Evolutionary conservation across 2,329 filamentous ascomycete species (phyloP), one percentile per base, ranked within the genome.

Genomic region (Thermomyces lanuginosus): DNA sequence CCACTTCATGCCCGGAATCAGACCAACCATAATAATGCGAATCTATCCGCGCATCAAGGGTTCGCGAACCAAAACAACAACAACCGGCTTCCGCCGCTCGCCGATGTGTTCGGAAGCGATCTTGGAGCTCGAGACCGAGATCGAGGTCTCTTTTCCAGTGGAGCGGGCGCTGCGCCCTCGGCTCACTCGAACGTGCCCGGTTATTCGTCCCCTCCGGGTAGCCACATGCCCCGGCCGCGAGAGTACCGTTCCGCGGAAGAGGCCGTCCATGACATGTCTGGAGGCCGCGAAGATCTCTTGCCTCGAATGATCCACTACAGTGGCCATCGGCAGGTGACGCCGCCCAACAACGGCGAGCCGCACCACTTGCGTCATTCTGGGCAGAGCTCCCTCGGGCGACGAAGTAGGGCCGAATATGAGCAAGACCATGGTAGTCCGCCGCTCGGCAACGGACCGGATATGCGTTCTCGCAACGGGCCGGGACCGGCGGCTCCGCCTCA

Each of bases 161-260:
- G 55, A 58, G 69, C 44, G 56, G 81, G 49, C 35, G 74, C 50
- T 55, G 73, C 62, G 57, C 77, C 53, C 37, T 70, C 60, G 40
- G 76, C 65, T 53, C 67, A 65, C 15, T 75, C 68, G 34, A 64
- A 66, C 15, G 65, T 74, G 26, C 74, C 69, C 1, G 75, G 78
- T 1, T 60, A 89, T 30, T 71, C 80, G 0, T 92, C 83, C 1
- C 84, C 83, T 2, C 72, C 74, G 63, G 29, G 53, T 28, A 39
- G 53, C 14, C 26, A 69, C 13, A 66, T 66, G 6, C 54, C 51
- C 27, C 72, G 86, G 33, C 63, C 74, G 7, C 70, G 86, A 31
- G 89, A 95, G 47, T 95, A 92, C 55, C 79, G 83, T 43, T 93
- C 86, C 3, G 89, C 89, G 8, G 89, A 98, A 51, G 89, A 98